Conservation (phyloP, 164 flowering plant species). For the Piper longum region DNA sequence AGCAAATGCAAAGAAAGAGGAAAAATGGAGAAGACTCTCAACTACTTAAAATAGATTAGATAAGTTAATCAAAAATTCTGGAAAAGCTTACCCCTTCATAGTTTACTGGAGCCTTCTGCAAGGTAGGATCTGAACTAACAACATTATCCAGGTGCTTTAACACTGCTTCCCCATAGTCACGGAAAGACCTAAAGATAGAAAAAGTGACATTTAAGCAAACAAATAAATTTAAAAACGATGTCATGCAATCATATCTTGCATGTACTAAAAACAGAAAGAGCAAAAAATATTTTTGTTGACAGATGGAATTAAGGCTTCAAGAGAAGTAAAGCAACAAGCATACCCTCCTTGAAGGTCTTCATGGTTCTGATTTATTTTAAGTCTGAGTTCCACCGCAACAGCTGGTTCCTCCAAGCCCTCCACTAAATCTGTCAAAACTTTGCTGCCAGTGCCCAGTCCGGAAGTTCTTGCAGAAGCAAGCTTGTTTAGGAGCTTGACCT, state of each 20-base stretch:
- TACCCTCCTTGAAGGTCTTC: slow-evolving; percentile 86
- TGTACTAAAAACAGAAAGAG: not conserved
- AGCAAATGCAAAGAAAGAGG: too few species aligned
- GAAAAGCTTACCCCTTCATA: slow-evolving; percentile 78
- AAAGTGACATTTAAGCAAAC: not conserved
- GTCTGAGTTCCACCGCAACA: slow-evolving; percentile 66
- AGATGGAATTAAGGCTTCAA: not conserved
- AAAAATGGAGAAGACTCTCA: too few species aligned
- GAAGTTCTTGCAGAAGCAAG: slow-evolving; percentile 86
- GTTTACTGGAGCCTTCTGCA: slow-evolving; percentile 80
- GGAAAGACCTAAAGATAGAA: slow-evolving; percentile 53
- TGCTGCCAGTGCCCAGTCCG: slow-evolving; percentile 63
- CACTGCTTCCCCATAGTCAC: slow-evolving; percentile 89
- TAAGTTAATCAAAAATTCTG: not conserved
- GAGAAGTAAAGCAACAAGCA: slow-evolving; percentile 1
- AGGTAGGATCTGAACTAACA: slow-evolving; percentile 41
- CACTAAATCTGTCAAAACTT: slow-evolving; percentile 77
- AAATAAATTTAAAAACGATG: too few species aligned
- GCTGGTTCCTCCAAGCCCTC: slow-evolving; percentile 84
- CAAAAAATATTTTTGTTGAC: not conserved
- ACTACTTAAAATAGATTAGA: too few species aligned
- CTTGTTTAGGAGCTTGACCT: slow-evolving; percentile 93
- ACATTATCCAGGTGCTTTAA: slow-evolving; percentile 60
- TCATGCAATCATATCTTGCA: not conserved
- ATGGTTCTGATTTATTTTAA: slow-evolving; percentile 78